Evolutionary conservation across 2,329 filamentous ascomycete genomes (phyloP), one percentile per base, ranked within the genome.

Genomic region (Colletotrichum filicis): DNA sequence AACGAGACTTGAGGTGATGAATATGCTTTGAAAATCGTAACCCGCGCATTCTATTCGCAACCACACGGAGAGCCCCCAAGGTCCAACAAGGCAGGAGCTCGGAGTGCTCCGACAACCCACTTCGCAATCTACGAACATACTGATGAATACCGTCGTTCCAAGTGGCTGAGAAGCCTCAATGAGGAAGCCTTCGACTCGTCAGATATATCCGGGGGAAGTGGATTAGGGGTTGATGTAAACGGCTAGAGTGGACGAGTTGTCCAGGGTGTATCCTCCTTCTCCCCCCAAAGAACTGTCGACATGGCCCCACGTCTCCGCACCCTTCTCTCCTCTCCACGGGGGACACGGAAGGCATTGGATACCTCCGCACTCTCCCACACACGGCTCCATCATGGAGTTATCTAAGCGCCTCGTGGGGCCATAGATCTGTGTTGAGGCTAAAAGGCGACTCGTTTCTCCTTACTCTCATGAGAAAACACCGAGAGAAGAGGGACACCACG

Each of bases 301-400:
- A 32, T 22, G 35, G 26, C 68, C 53, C 68, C 68, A 71, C 68
- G 62, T 24, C 62, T 71, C 68, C 62, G 56, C 68, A 57, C 28
- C 19, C 32, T 32, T 32, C 37, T 16, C 37, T 42, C 16, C 37
- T 7, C 68, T 71, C 68, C 68, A 66, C 32, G 62, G 62, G 62
- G 68, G 22, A 42, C 30, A 66, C 53, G 61, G 55, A 66, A 66
- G 67, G 61, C 37, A 59, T 71, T 66, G 68, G 55, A 56, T 57
- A 71, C 62, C 68, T 71, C 62, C 68, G 68, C 68, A 70, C 66
- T 63, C 56, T 56, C 68, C 62, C 62, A 71, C 62, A 71, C 46
- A 26, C 32, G 56, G 55, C 61, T 55, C 68, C 61, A 55, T 55
- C 24, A 71, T 71, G 68, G 62, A 71, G 68, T 66, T 56, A 71